Evolutionary conservation across 345 rosid genomes (phyloP), one percentile per base, ranked within the genome.

Genomic region (Gossypium arboreum): DNA sequence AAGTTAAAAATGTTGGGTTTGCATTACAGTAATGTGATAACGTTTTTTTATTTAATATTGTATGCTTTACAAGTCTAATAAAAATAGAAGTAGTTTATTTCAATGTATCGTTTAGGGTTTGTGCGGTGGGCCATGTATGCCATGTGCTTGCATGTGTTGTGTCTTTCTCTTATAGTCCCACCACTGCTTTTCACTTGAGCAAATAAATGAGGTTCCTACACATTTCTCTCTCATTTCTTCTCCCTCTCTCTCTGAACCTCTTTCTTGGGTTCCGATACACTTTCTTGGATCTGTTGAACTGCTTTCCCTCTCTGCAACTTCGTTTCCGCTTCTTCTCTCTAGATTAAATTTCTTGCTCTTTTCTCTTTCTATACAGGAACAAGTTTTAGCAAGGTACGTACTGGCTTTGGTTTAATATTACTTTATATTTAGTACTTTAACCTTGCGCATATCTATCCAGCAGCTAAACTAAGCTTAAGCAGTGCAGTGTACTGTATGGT

Each of bases 81-180:
- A 15, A 62, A 29, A 15, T 13, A 62, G 11, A 20, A 56, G 12
- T 2, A 17, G n/a, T 17, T 25, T 12, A 10, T 70, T 61, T 27
- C 20, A 48, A 57, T 54, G 57, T 74, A 79, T 79, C 69, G 61
- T 65, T 73, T 78, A 80, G 84, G 85, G 79, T 80, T 81, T 82
- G 77, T 73, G 75, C 57, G 76, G 91, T 82, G 90, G 92, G 89
- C 65, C 89, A 84, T 66, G 17, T 4, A 48, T 64, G n/a, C 88
- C 98, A 94, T 94, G 98, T 94, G 98, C 95, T 24, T 80, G 92
- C 98, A 94, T 94, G 98, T 94, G 98, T 90, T 79, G 83, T 89
- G 94, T 91, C 94, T 89, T 79, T 86, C 91, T 89, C 93, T 70
- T 20, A 17, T 16, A 73, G 89, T 79, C 92, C 94, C 96, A 87